Base-by-base conservation (phyloP, 2,329 filamentous ascomycete genomes). In the Sporothrix globosa region DNA sequence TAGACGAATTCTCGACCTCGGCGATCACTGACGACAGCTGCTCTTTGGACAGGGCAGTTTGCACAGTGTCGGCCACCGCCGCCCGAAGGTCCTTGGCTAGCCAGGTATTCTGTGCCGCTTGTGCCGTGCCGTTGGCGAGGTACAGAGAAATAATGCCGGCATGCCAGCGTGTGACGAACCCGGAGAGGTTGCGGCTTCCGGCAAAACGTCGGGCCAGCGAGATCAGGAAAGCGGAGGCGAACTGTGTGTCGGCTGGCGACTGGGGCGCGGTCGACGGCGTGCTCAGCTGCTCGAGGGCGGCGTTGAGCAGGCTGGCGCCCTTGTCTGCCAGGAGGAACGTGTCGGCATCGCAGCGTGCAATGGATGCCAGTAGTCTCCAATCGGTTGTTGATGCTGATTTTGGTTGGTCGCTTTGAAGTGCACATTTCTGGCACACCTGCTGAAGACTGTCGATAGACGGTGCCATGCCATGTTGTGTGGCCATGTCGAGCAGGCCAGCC, bases 261-360 rank as follows among this genome's bases (percentile, higher is more conserved):
- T 73, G 74, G 4, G 76, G n/a, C 10, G 67, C 53, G 14, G 30
- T 24, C 5, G 17, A 3, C 72, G 14, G 81, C 79, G 13, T 3
- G 13, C 53, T 46, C 63, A 73, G 41, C 54, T 79, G 80, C 30
- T 77, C 73, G 17, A 85, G 81, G 4, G 84, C 76, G 2, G 78
- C 76, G 19, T 79, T 76, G 4, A 86, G 78, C 4, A 86, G 75
- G 7, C 73, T 73, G 9, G 77, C 76, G 0, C 81, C 82, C 2
- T 83, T 79, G 0, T 80, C 78, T 0, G 78, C 79, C 2, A 77
- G 46, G 75, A 81, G 74, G 61, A 86, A 84, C 9, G 82, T 78
- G 61, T 85, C 84, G 0, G 83, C 79, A 50, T 86, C 84, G 58
- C 84, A 83, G 9, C 77, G 76, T 0, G 83, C 79, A 34, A 83